These are phyloP conservation scores for Scenedesmus sp. DNA, from an alignment of 163 green algal genomes.

Conservation along the genomic window DNA sequence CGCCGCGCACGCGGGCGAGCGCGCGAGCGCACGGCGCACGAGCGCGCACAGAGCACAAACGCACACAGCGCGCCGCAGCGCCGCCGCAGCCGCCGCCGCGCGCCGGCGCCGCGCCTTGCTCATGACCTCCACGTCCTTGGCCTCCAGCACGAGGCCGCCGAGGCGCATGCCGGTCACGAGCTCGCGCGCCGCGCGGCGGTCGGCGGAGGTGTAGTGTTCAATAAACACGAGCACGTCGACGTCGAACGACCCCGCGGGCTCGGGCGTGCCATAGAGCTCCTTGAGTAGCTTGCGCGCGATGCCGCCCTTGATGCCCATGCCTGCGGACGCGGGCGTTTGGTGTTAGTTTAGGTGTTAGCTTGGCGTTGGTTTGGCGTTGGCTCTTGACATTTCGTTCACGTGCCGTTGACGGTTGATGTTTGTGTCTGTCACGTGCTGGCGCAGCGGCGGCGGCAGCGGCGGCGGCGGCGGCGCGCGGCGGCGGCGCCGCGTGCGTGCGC, in stretches of 20 bases:
- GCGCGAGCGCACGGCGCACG: no score
- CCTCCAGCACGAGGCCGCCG: constrained; percentile 54
- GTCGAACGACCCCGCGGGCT: constrained; percentile 53
- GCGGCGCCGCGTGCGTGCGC: no score
- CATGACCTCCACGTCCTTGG: constrained; percentile 66
- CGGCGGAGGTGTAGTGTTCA: constrained; percentile 27
- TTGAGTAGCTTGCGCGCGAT: constrained; percentile 63
- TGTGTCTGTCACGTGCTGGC: no score
- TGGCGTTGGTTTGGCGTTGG: no score
- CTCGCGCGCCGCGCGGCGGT: constrained; percentile 5
- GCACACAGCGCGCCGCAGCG: no score
- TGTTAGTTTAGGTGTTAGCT: neutral
- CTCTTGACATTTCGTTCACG: no score
- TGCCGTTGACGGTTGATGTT: no score
- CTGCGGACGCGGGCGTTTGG: neutral
- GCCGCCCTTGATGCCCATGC: constrained; percentile 63
- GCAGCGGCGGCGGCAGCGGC: no score
- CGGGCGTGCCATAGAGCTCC: constrained; percentile 46
- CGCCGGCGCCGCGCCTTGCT: constrained; percentile 55
- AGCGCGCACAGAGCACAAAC: neutral
- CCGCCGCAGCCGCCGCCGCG: no score
- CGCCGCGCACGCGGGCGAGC: no score
- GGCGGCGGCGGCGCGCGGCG: no score
- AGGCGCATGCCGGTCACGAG: constrained; percentile 45
- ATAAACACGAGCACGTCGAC: constrained; percentile 52